Conservation (phyloP, 169 alveolate genomes). For the Plasmodium falciparum region DNA sequence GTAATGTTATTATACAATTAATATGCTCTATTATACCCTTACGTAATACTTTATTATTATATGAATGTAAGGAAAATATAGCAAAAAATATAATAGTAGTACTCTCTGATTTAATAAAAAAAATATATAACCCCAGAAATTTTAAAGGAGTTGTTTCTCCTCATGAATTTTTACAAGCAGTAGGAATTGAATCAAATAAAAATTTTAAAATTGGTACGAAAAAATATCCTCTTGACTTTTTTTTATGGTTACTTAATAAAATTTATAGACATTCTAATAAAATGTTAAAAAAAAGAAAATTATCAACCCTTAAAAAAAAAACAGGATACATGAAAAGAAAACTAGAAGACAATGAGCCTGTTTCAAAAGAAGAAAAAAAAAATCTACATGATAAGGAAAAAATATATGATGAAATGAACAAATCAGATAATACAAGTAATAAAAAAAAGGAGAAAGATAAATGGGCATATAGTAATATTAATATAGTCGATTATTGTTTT, state of each 20-base stretch:
- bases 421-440: not conserved
- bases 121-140: slow-evolving; percentile 97
- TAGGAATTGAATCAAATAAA: slow-evolving; percentile 85
- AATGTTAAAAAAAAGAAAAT: slow-evolving; percentile 8
- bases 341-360: not conserved
- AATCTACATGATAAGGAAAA: not conserved
- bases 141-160: slow-evolving; percentile 99
- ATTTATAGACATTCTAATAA: slow-evolving; percentile 81
- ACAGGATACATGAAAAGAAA: not conserved
- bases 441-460: slow-evolving; percentile 14
- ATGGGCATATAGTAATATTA: slow-evolving; percentile 45
- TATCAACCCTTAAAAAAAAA: not conserved
- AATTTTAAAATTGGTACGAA: slow-evolving; percentile 90
- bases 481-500: slow-evolving; percentile 71
- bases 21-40: slow-evolving; percentile 80
- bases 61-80: slow-evolving; percentile 79
- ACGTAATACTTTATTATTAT: slow-evolving; percentile 79
- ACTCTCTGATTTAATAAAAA: slow-evolving; percentile 94
- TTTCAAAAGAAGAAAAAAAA: not conserved
- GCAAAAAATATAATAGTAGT: slow-evolving; percentile 92
- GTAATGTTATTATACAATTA: slow-evolving; percentile 95
- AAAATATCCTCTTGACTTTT: slow-evolving; percentile 94
- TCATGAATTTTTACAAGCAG: slow-evolving; percentile 95
- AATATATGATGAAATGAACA: not conserved
- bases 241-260: slow-evolving; percentile 93